Evolutionary conservation across 2,329 filamentous ascomycete genomes (phyloP).

Genomic region (Microcera coccophila): DNA sequence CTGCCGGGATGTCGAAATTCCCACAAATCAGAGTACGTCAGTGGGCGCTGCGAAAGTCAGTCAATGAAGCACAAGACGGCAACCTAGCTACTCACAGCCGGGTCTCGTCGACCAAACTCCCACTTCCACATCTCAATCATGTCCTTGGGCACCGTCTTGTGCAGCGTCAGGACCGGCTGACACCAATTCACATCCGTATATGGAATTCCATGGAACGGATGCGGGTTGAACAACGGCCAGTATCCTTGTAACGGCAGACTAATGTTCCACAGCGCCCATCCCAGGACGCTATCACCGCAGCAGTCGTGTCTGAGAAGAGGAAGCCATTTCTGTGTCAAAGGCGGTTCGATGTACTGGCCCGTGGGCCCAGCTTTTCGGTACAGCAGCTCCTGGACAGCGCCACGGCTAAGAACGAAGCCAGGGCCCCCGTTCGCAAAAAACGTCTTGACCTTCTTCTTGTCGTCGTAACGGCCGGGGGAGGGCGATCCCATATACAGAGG

Average conservation of each 20-base stretch:
- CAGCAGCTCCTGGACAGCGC: conserved; percentile 41
- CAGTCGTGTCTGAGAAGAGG: conserved; percentile 43
- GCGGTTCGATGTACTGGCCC: conserved; percentile 38
- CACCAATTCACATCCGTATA: conserved; percentile 48
- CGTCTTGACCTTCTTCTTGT: conserved; percentile 29
- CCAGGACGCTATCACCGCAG: conserved; percentile 51
- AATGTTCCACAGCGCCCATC: conserved; percentile 43
- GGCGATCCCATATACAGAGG: conserved; percentile 49
- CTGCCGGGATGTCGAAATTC: conserved; percentile 34
- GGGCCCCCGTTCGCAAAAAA: conserved; percentile 50
- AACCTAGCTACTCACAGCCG: conserved; percentile 27
- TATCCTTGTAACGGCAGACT: conserved; percentile 44
- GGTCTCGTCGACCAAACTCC: conserved; percentile 32
- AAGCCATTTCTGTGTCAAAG: conserved; percentile 39
- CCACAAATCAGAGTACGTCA: conserved; percentile 37
- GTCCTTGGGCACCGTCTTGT: conserved; percentile 45
- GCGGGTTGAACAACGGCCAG: conserved; percentile 48
- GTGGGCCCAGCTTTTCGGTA: conserved; percentile 27
- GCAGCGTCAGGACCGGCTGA: conserved; percentile 47
- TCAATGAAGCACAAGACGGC: neutral
- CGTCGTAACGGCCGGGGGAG: conserved; percentile 35
- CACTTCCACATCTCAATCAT: conserved; percentile 49
- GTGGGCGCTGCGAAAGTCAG: conserved; percentile 29
- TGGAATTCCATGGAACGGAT: conserved; percentile 47
- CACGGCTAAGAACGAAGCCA: conserved; percentile 44